Evolutionary conservation across 2,329 filamentous ascomycete genomes (phyloP).

Genomic region (Spiromastix sp.): DNA sequence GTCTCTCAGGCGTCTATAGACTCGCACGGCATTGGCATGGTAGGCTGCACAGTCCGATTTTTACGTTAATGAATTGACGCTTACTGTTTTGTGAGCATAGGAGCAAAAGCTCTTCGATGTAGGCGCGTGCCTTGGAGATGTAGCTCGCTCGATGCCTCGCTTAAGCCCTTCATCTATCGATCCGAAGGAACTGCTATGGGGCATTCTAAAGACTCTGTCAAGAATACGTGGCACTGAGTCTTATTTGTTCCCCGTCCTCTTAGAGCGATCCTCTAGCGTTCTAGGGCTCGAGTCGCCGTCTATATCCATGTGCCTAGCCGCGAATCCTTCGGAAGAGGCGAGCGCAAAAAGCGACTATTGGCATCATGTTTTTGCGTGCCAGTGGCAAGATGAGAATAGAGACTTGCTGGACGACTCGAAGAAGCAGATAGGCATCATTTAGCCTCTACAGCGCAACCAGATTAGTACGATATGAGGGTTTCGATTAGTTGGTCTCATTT

Average conservation of each 20-base stretch:
- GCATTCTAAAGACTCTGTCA: constrained; percentile 5
- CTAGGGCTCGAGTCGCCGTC: constrained; percentile 2
- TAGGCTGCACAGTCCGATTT: constrained; percentile 29
- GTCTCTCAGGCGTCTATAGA: constrained; percentile 69
- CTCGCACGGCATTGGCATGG: constrained; percentile 63
- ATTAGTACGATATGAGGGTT: no score
- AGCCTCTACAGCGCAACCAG: no score
- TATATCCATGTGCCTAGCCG: not conserved
- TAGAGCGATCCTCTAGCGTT: constrained; percentile 1
- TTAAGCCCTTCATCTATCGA: constrained; percentile 1
- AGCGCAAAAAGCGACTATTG: constrained; percentile 2
- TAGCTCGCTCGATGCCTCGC: not conserved
- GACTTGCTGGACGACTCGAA: no score
- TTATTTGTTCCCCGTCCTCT: constrained; percentile 3
- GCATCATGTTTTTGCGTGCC: not conserved
- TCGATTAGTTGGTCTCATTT: no score
- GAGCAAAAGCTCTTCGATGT: constrained; percentile 9
- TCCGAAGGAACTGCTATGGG: constrained; percentile 5
- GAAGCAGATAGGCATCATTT: no score
- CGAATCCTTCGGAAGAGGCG: not conserved
- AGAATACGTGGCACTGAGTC: constrained; percentile 6
- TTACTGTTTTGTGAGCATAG: not conserved
- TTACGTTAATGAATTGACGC: not conserved
- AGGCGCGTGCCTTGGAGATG: constrained; percentile 3
- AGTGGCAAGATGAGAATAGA: not conserved